These are phyloP conservation scores for Bolboschoenus planiculmis DNA, from an alignment of 176 grass and related monocot species.

Conservation along the genomic window DNA sequence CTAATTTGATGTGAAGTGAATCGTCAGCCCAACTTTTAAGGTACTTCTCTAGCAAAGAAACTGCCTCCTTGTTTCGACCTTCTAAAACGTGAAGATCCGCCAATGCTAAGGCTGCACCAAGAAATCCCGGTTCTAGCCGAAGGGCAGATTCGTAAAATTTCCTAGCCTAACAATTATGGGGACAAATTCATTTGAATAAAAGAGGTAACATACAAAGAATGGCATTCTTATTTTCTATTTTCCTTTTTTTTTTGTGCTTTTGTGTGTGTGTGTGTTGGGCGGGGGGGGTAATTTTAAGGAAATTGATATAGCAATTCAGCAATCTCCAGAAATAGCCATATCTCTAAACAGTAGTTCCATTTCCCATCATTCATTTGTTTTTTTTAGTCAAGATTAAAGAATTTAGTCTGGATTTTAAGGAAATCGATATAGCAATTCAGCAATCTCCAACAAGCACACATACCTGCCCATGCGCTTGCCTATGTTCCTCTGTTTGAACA, in stretches of 20 bases:
- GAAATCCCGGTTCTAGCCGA: conserved; percentile 87
- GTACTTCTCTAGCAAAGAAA: conserved; percentile 78
- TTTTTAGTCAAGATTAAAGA: neutral
- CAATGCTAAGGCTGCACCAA: conserved; percentile 85
- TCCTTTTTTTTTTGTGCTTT: neutral
- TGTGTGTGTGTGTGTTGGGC: neutral
- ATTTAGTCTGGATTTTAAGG: neutral
- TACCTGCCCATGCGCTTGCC: neutral
- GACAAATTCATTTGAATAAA: neutral
- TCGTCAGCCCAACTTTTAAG: conserved; percentile 78
- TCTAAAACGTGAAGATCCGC: conserved; percentile 77
- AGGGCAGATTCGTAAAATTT: conserved; percentile 98
- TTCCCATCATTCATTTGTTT: neutral
- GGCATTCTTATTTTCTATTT: neutral
- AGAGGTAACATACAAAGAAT: neutral
- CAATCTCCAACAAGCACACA: neutral
- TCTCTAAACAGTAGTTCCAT: neutral
- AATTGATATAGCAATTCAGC: neutral
- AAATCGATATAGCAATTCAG: no score
- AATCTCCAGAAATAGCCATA: neutral
- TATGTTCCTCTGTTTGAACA: neutral
- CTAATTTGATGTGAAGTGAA: conserved; percentile 90
- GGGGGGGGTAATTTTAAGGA: neutral
- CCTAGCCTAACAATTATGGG: conserved; percentile 51
- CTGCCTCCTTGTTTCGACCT: conserved; percentile 81